Evolutionary conservation across 768 basidiomycete species (phyloP).

Genomic region (Hygrophorus russula): DNA sequence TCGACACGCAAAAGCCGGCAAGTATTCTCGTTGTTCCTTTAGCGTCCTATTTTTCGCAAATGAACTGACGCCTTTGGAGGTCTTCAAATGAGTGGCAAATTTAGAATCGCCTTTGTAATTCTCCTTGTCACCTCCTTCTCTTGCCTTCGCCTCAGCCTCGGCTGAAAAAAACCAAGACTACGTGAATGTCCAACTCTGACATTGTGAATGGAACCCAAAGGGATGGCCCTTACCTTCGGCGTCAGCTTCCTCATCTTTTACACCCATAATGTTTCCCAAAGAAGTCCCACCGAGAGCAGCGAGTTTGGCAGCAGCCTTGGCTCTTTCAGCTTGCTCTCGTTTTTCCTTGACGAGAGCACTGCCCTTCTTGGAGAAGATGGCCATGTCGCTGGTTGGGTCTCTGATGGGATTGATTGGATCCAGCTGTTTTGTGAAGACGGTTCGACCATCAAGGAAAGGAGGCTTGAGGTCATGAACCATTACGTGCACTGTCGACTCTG

Average conservation of each 20-base stretch:
- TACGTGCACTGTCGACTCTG: slow-evolving; percentile 92
- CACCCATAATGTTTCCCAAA: slow-evolving; percentile 96
- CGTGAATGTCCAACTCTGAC: slow-evolving; percentile 73
- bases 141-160: slow-evolving; percentile 37
- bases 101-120: slow-evolving; percentile 92
- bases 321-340: slow-evolving; percentile 90
- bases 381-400: slow-evolving; percentile 90
- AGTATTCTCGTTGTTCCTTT: slow-evolving; percentile 92
- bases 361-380: slow-evolving; percentile 95
- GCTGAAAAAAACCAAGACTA: slow-evolving; percentile 43
- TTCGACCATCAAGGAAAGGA: slow-evolving; percentile 94
- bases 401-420: slow-evolving; percentile 96
- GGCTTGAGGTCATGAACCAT: slow-evolving; percentile 97
- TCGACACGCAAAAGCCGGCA: slow-evolving; percentile 95
- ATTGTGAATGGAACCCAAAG: slow-evolving; percentile 11
- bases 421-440: slow-evolving; percentile 91
- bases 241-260: slow-evolving; percentile 88
- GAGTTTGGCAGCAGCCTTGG: slow-evolving; percentile 92
- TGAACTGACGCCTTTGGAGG: slow-evolving; percentile 61
- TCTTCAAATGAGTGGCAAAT: slow-evolving; percentile 90
- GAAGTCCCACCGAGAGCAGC: slow-evolving; percentile 86
- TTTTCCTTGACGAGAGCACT: slow-evolving; percentile 90
- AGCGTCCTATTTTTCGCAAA: slow-evolving; percentile 78
- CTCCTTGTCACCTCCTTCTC: slow-evolving; percentile 43
- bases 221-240: slow-evolving; percentile 63